Evolutionary conservation across 2,329 filamentous ascomycete species (phyloP).

Genomic region (Cladosporium sp.): DNA sequence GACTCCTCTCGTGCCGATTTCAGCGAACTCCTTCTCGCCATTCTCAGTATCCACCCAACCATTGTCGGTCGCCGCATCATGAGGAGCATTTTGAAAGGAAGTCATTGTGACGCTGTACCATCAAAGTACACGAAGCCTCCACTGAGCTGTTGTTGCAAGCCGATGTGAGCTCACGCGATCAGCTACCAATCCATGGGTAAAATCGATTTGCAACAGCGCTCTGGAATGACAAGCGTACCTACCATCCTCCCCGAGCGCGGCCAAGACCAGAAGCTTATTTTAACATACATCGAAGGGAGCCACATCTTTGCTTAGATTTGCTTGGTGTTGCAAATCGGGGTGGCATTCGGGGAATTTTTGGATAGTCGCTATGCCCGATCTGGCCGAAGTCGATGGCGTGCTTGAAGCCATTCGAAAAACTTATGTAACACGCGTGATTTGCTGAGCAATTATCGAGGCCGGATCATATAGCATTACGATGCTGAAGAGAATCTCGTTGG

Average conservation of each 20-base stretch:
- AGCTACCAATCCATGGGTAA: not conserved
- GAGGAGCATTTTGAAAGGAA: not conserved
- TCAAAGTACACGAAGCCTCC: no score
- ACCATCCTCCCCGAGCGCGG: not conserved
- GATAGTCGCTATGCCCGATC: conserved; percentile 1
- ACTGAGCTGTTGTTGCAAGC: not conserved
- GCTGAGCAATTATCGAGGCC: no score
- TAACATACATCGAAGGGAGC: not conserved
- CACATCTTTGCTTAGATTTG: not conserved
- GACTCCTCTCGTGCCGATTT: not conserved
- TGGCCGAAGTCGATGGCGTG: conserved; percentile 2
- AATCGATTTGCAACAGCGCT: not conserved
- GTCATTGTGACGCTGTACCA: no score
- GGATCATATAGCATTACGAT: no score
- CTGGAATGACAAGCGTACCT: not conserved
- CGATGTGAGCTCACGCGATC: not conserved
- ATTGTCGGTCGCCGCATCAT: not conserved
- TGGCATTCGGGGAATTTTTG: conserved; percentile 3
- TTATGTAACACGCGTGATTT: no score
- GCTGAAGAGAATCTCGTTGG: no score
- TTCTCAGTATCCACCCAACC: conserved; percentile 3
- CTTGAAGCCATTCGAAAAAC: not conserved
- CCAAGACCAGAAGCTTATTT: not conserved
- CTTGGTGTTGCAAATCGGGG: conserved; percentile 7
- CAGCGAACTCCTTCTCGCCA: conserved; percentile 1